These are phyloP conservation scores for Rutidosis leptorrhynchoides DNA, from an alignment of 129 eudicot species.

Conservation along the genomic window DNA sequence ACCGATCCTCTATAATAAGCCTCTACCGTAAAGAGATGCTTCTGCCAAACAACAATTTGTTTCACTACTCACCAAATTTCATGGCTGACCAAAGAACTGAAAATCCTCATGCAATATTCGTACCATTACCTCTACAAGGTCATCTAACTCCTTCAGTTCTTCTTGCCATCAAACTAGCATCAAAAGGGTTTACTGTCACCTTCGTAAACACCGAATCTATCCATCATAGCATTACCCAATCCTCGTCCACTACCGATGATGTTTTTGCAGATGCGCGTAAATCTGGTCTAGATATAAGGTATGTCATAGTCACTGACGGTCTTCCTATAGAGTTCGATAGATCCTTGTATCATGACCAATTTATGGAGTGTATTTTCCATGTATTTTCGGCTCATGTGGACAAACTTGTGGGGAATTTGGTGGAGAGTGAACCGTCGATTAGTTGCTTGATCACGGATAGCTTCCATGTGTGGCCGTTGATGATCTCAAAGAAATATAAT, in stretches of 20 bases:
- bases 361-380: conserved; percentile 43
- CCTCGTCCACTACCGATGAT: conserved; percentile 34
- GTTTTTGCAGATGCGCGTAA: conserved; percentile 44
- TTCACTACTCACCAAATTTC: too few relatives aligned
- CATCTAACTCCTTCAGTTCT: conserved; percentile 62
- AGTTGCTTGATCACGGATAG: conserved; percentile 62
- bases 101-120: conserved; percentile 61
- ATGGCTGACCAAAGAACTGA: conserved; percentile 29
- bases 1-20: too few relatives aligned
- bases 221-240: conserved; percentile 44
- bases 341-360: conserved; percentile 55
- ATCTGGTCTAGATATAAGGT: conserved; percentile 56
- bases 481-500: conserved; percentile 46
- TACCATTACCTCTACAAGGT: conserved; percentile 67
- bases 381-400: conserved; percentile 60
- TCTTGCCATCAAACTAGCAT: conserved; percentile 64
- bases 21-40: too few relatives aligned
- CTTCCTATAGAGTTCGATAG: conserved; percentile 61
- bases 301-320: conserved; percentile 59
- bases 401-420: conserved; percentile 40
- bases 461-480: conserved; percentile 55
- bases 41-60: too few relatives aligned
- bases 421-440: conserved; percentile 32
- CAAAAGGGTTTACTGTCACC: conserved; percentile 66
- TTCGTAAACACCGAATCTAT: conserved; percentile 64